A percentile compares a stretch with the other conserved stretches of the same genome.
These are phyloP conservation scores for Boletus sp. DNA, from an alignment of 768 basidiomycete genomes.

Conservation along the genomic window DNA sequence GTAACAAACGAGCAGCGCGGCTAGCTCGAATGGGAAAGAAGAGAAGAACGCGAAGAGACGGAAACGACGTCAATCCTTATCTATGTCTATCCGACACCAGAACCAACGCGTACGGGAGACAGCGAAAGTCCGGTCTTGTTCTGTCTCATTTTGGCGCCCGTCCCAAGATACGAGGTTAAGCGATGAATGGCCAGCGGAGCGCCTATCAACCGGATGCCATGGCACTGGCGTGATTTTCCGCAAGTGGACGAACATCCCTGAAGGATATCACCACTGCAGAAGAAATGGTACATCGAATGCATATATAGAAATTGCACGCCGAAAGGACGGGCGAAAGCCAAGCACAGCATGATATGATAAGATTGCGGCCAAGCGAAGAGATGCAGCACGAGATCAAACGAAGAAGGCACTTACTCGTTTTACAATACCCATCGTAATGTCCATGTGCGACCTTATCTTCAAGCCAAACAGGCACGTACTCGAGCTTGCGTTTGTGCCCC, in stretches of 20 bases:
- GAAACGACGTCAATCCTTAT: not conserved
- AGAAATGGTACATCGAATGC: constrained; percentile 2
- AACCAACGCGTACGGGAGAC: not conserved
- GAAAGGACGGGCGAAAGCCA: not conserved
- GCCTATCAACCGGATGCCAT: constrained; percentile 1
- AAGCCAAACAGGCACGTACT: constrained; percentile 88
- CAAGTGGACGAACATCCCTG: not conserved
- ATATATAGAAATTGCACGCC: constrained; percentile 13
- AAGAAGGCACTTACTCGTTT: constrained; percentile 67
- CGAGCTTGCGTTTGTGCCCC: constrained; percentile 49
- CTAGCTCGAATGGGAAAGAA: not conserved
- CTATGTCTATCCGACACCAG: not conserved
- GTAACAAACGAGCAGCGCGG: not conserved
- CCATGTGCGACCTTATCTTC: constrained; percentile 87
- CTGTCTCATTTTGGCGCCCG: too few relatives aligned
- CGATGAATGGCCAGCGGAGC: not conserved
- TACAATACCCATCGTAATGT: constrained; percentile 98
- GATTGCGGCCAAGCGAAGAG: not conserved
- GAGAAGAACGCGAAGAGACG: not conserved
- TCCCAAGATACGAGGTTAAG: constrained; percentile 6
- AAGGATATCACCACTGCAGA: not conserved
- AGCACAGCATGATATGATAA: constrained; percentile 6
- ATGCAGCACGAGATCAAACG: not conserved
- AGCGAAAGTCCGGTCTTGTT: too few relatives aligned
- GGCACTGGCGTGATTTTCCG: not conserved